Evolutionary conservation across 2,329 filamentous ascomycete species (phyloP).

Genomic region (Aspergillus pseudonomiae): DNA sequence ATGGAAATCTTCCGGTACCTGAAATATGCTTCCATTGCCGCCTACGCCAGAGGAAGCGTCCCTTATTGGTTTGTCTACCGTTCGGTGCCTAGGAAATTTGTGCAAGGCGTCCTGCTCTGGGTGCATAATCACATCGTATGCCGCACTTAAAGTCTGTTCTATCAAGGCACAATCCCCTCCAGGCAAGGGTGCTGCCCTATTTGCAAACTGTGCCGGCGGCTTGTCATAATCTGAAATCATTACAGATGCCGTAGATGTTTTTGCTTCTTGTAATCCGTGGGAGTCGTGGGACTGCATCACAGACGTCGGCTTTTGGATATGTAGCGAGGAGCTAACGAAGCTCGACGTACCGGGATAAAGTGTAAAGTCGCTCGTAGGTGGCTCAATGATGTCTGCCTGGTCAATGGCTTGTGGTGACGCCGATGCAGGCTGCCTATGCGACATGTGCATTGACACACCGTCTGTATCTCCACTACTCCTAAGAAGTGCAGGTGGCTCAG

Average conservation of each 20-base stretch:
- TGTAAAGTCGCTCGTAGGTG: background rate
- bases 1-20: background rate
- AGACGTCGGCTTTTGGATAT: background rate
- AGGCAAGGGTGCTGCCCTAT: background rate
- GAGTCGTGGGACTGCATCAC: background rate
- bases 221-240: background rate
- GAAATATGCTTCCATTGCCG: too few relatives aligned
- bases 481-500: background rate
- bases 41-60: background rate
- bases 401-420: background rate
- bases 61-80: background rate
- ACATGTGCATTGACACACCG: background rate
- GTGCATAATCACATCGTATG: conserved; percentile 9
- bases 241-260: background rate
- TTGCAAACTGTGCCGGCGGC: background rate
- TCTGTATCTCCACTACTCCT: background rate
- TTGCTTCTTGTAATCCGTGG: too few relatives aligned
- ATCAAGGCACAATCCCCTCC: background rate
- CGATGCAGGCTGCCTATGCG: background rate
- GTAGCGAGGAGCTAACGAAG: background rate
- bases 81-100: too few relatives aligned
- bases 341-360: background rate
- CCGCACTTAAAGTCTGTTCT: background rate
- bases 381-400: background rate
- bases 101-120: background rate